phyloP scores from a whole-genome alignment of 2,329 filamentous ascomycete genomes.

The Trichoderma breve region DNA sequence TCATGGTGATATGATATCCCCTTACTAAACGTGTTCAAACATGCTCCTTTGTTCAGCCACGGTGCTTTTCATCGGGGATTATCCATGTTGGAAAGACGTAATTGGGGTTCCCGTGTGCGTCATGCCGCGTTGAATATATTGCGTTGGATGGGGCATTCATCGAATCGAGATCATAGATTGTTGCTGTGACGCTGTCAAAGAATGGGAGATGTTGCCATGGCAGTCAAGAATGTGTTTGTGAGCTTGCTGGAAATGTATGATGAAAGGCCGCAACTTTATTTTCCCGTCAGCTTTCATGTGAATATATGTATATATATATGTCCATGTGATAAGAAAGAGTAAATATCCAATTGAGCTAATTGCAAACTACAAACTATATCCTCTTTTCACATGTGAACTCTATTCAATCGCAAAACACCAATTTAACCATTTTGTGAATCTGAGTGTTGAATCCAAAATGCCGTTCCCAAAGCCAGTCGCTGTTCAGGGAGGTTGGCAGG shows the following conservation, averaged over 20 bases:
- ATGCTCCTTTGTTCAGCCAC: neutral
- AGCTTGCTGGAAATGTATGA: slow-evolving; percentile 1
- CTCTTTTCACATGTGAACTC: neutral
- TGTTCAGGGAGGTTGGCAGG: slow-evolving; percentile 30
- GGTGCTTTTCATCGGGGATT: neutral
- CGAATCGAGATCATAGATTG: neutral
- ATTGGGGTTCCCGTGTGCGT: neutral
- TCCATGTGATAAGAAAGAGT: neutral
- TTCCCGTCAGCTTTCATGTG: neutral
- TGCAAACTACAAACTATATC: neutral
- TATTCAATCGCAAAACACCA: slow-evolving; percentile 3
- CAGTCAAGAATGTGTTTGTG: neutral
- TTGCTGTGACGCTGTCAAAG: neutral
- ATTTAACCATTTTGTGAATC: neutral
- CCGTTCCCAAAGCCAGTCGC: slow-evolving; percentile 29
- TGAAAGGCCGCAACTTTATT: slow-evolving; percentile 14
- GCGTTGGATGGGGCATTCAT: neutral
- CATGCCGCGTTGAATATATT: neutral
- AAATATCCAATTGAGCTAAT: neutral
- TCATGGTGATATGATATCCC: slow-evolving; percentile 15
- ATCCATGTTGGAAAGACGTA: slow-evolving; percentile 12
- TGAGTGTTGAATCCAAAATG: slow-evolving; percentile 22
- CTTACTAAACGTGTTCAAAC: neutral
- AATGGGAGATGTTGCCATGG: neutral
- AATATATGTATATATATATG: neutral